Evolutionary conservation across 208 protist species (phyloP), one percentile per base, ranked within the genome.

Genomic region (Acanthamoeba healyi): DNA sequence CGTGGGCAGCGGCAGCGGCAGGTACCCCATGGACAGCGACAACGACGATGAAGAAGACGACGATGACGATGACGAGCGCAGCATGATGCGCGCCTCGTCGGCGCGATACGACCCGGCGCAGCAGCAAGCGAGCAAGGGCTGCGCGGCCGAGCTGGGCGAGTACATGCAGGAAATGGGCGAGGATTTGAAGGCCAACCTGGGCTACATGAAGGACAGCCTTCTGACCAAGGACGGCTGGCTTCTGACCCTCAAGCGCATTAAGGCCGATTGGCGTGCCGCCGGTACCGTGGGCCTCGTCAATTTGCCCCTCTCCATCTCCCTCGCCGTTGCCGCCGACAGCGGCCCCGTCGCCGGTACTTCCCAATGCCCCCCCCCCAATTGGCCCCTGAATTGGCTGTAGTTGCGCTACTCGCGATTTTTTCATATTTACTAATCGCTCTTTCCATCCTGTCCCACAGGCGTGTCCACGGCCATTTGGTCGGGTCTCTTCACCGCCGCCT

Each of bases 281-380:
- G 38, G 49, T 61, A 95, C 93, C 19, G 93, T 95, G 26, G 65
- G 86, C 32, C 70, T 94, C 36, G 94, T 95, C 1, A 95, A 95
- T 58, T 38, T 95, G 44, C 94, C 94, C n/a, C 90, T 95, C 15
- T 95, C 94, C 44, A 95, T 95, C 54, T 93, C 94, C 32, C 91
- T 95, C n/a, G 94, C 89, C 24, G 46, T 95, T 32, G 94, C 94
- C 24, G 88, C 88, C 34, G 58, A 74, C 88, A 82, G 65, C 46
- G 67, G 42, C 40, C 88, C 88, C 26, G 84, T 65, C 17, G 54
- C 92, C 74, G 92, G 79, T 94, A 56, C 92, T 17, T 54, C 58
- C 22, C 26, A 19, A 29, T 89, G 54, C 42, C 46, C n/a, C 34
- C 49, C 6, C 82, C n/a, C 9, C n/a, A n/a, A n/a, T n/a, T n/a